Evolutionary conservation across 441 rosid genomes (phyloP), one percentile per base, ranked within the genome.

Genomic region (Eruca vesicaria): DNA sequence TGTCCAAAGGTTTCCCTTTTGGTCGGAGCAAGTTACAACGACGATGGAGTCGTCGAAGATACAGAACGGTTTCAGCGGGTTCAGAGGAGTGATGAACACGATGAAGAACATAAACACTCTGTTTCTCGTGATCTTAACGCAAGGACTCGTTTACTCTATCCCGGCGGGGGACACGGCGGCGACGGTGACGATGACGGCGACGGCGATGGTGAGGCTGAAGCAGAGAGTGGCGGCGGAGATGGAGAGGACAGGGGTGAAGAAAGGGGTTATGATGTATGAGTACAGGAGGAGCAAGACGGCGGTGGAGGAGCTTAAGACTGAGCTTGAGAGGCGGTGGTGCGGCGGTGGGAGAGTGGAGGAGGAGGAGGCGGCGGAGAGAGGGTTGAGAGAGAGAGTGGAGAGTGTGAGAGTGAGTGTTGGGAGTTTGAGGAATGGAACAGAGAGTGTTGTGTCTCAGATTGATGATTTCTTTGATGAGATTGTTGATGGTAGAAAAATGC

Each of bases 391-490:
- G 58, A 86, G 72, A 45, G 85, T 84, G 61, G 89, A 83, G 36
- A 72, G 50, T 41, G 61, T 91, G 85, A 87, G 81, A 79, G 81
- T 56, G 50, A 77, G 83, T 31, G 77, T 91, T 74, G 86, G 87
- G 77, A 52, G 75, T 68, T 74, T 89, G 84, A 81, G 84, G 77
- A 66, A 77, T 78, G 91, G 94, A 71, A 80, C 80, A 71, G 94
- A 91, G 72, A 77, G 78, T 33, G 79, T 86, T 20, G 78, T 86
- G 48, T 81, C 80, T 19, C 87, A 89, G 75, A 78, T 91, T 69
- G 95, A 91, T 85, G 95, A 87, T 84, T 85, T 89, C 83, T 86
- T 88, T 73, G 93, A 91, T 81, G 97, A 89, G 77, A 89, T 88
- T 72, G 92, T 86, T 77, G 92, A 89, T 72, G 95, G 92, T 32